Percentiles rank a stretch among this genome's conserved stretches.
These are phyloP conservation scores for Erythrobasidium hasegawianum DNA, from an alignment of 1,284 basidiomycete genomes.

Conservation along the genomic window DNA sequence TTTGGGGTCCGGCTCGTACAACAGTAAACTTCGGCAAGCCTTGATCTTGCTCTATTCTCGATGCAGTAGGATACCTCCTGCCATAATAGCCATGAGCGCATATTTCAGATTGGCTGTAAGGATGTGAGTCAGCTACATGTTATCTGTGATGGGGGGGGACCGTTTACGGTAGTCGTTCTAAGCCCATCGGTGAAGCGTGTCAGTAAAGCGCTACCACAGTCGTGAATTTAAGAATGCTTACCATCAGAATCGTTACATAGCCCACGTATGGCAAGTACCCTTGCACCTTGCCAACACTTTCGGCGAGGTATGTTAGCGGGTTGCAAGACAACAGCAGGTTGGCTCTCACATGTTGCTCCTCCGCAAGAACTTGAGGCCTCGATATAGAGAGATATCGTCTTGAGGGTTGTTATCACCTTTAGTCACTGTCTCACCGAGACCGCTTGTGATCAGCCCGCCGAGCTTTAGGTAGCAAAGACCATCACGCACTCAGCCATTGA, in stretches of 20 bases:
- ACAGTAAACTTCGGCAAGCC: too few relatives aligned
- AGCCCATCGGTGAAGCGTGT: too few relatives aligned
- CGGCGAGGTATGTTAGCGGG: neutral
- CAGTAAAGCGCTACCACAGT: neutral
- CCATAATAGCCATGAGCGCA: conserved; percentile 71
- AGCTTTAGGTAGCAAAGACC: neutral
- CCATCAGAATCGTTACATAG: conserved; percentile 92
- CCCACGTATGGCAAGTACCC: conserved; percentile 78
- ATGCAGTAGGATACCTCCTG: conserved; percentile 71
- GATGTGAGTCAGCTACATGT: too few relatives aligned
- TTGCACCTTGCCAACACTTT: conserved; percentile 36
- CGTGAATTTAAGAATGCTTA: conserved; percentile 51
- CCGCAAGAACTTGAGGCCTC: conserved; percentile 79
- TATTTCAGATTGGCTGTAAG: conserved; percentile 83
- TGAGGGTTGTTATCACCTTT: conserved; percentile 93
- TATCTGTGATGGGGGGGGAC: too few relatives aligned
- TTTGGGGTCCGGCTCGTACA: too few relatives aligned
- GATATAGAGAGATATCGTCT: conserved; percentile 83
- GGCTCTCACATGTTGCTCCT: conserved; percentile 64
- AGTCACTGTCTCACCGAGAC: conserved; percentile 59
- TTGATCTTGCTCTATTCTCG: conserved; percentile 58
- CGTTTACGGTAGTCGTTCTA: conserved; percentile 24
- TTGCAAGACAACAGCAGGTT: too few relatives aligned
- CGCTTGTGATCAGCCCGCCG: neutral
- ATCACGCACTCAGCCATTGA: conserved; percentile 34